Evolutionary conservation across 2,329 filamentous ascomycete species (phyloP), one percentile per base, ranked within the genome.

Genomic region (Furcasterigmium sp.): DNA sequence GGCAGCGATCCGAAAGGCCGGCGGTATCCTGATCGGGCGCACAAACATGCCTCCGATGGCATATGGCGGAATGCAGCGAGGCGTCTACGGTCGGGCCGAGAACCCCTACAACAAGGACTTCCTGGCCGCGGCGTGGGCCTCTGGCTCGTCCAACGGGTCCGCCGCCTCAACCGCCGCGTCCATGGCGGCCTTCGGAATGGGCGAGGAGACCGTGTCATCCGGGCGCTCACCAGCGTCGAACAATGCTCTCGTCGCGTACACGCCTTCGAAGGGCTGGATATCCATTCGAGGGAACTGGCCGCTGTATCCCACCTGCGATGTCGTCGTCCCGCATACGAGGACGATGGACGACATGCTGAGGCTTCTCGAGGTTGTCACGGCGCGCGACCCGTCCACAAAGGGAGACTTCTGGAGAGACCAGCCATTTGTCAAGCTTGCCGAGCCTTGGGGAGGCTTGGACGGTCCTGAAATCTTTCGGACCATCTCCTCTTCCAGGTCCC

Each of bases 41-140:
- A 79, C 78, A 1, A 82, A 61, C 3, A 81, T 80, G 70, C 77
- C 73, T 3, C 70, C 75, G 1, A 76, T 78, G 72, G 32, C 74
- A 21, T 69, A 68, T 21, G 73, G 73, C 3, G 75, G 75, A 1
- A 76, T 76, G 69, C 73, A 76, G 46, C 60, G 74, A 13, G 74
- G 74, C 2, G 50, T 71, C 5, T 76, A 75, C 51, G 73, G 73
- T 0, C 64, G 73, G 5, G 71, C 74, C 0, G 70, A 75, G 47
- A 72, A 65, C 30, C 73, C 75, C 0, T 78, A 78, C 50, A 76
- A 76, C 44, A 40, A 53, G 1, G 61, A 70, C 2, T 78, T 71
- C 44, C 58, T 76, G 2, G 68, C 73, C 3, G 73, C 70, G 1
- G 73, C 72, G 0, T 78, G 73, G 53, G 70, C 66, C 0, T 77